A percentile compares a stretch with the other conserved stretches of the same genome.
Conservation (phyloP, 1,284 basidiomycete genomes). For the Tilletia walkeri region DNA sequence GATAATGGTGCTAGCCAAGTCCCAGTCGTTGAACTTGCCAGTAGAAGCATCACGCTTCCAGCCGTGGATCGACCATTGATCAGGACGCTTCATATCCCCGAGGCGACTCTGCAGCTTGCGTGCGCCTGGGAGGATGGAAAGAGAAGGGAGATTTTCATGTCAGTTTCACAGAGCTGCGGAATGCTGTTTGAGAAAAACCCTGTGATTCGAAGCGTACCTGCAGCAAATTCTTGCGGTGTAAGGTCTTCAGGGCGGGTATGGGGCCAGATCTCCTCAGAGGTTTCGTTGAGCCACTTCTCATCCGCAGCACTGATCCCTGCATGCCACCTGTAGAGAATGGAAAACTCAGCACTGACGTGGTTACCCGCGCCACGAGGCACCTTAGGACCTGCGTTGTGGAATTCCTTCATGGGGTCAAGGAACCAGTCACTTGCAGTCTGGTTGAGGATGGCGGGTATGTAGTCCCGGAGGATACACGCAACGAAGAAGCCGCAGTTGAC, state of each 20-base stretch:
- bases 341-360: constrained; percentile 37
- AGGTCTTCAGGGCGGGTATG: constrained; percentile 56
- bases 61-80: constrained; percentile 66
- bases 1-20: constrained; percentile 62
- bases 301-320: constrained; percentile 35
- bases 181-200: too few species aligned
- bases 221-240: constrained; percentile 64
- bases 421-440: constrained; percentile 33
- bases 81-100: constrained; percentile 54
- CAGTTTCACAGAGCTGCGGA: too few species aligned
- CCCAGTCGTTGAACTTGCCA: constrained; percentile 68
- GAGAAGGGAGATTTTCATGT: too few species aligned
- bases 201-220: too few species aligned
- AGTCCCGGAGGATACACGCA: constrained; percentile 32
- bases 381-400: constrained; percentile 34
- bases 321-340: constrained; percentile 38
- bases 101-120: constrained; percentile 22
- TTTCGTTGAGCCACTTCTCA: constrained; percentile 41
- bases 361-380: constrained; percentile 43
- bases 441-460: constrained; percentile 42
- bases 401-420: constrained; percentile 26
- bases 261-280: constrained; percentile 29
- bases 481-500: constrained; percentile 30
- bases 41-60: constrained; percentile 64
- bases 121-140: constrained; percentile 56